These are phyloP conservation scores for Kockiozyma suomiensis DNA, from an alignment of 805 yeast species.

Conservation along the genomic window DNA sequence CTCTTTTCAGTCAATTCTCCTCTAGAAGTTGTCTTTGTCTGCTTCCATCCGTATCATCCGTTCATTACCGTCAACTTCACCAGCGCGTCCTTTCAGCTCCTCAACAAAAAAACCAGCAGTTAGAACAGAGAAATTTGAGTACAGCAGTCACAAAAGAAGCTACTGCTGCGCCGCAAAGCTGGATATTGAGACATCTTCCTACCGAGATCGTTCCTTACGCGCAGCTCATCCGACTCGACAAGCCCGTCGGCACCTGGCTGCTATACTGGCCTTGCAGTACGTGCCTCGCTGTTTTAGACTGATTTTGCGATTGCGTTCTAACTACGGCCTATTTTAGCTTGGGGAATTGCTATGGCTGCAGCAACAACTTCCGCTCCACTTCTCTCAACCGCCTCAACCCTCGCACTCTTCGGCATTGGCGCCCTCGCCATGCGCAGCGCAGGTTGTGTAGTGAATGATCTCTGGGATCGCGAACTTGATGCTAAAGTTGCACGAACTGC, in stretches of 20 bases:
- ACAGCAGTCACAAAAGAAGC: not conserved
- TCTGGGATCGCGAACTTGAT: constrained; percentile 81
- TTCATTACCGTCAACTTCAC: no score
- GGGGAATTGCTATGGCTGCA: constrained; percentile 94
- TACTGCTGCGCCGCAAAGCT: constrained; percentile 39
- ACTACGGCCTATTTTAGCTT: constrained; percentile 47
- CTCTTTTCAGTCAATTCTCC: no score
- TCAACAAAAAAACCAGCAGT: no score
- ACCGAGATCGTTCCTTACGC: constrained; percentile 82
- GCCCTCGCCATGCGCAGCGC: constrained; percentile 94
- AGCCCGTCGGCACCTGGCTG: constrained; percentile 93
- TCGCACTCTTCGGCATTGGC: constrained; percentile 78
- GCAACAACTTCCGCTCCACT: constrained; percentile 67
- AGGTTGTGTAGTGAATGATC: constrained; percentile 94
- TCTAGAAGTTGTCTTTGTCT: no score
- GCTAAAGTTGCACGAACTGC: constrained; percentile 83
- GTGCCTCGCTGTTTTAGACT: constrained; percentile 1
- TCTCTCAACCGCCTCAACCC: constrained; percentile 58
- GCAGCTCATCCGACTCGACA: constrained; percentile 86
- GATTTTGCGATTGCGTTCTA: not conserved
- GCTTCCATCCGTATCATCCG: no score
- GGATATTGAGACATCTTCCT: constrained; percentile 66
- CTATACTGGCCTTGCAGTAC: constrained; percentile 71
- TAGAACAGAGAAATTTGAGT: not conserved
- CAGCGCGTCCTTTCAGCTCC: no score